These are phyloP conservation scores for Erysimum cheiranthoides DNA, from an alignment of 345 rosid genomes.

Conservation along the genomic window DNA sequence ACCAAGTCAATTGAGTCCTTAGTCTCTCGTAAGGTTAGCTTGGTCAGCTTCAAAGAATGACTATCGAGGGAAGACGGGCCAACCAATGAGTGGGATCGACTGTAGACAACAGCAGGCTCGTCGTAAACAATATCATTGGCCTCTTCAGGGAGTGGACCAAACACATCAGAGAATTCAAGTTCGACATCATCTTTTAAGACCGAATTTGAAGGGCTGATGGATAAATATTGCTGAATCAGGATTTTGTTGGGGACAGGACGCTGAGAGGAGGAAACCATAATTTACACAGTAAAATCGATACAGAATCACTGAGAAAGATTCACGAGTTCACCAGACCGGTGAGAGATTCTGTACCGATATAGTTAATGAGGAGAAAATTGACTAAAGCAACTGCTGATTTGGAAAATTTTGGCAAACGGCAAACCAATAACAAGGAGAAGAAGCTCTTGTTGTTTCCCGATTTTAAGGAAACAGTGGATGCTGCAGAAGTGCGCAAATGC, in stretches of 20 bases:
- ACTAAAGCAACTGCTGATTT: slow-evolving; percentile 58
- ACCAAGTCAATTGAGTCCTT: slow-evolving; percentile 59
- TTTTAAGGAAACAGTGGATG: slow-evolving; percentile 87
- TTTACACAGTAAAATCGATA: not conserved
- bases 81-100: slow-evolving; percentile 86
- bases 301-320: slow-evolving; percentile 34
- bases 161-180: slow-evolving; percentile 48
- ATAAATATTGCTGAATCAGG: slow-evolving; percentile 34
- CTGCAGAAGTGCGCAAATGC: slow-evolving; percentile 67
- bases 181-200: slow-evolving; percentile 39
- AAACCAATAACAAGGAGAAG: slow-evolving; percentile 77
- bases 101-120: slow-evolving; percentile 73
- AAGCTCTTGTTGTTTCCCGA: slow-evolving; percentile 87
- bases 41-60: slow-evolving; percentile 69
- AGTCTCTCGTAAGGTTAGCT: slow-evolving; percentile 59
- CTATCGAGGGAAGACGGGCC: slow-evolving; percentile 77
- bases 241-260: slow-evolving; percentile 31
- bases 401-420: slow-evolving; percentile 74
- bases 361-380: slow-evolving; percentile 61
- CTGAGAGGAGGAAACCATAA: slow-evolving; percentile 48
- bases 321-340: slow-evolving; percentile 38
- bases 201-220: slow-evolving; percentile 37
- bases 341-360: slow-evolving; percentile 53
- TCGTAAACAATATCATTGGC: slow-evolving; percentile 48
- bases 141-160: slow-evolving; percentile 48